A percentile compares a stretch with the other conserved stretches of the same genome.
Conservation (phyloP, 2,329 filamentous ascomycete species). For the Colletotrichum theobromicola region DNA sequence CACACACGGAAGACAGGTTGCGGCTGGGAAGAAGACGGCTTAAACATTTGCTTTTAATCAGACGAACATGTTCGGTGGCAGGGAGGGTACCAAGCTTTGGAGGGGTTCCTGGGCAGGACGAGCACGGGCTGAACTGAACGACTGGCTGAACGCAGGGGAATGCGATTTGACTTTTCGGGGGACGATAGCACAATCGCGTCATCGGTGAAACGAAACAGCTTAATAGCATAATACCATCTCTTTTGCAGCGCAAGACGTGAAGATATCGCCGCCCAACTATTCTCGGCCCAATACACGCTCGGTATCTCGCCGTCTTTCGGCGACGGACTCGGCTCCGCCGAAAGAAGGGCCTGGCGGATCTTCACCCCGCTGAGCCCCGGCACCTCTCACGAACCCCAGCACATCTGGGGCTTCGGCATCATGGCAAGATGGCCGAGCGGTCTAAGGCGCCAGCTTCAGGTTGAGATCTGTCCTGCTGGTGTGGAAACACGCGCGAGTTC, state of each 20-base stretch:
- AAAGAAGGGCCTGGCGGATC: background rate
- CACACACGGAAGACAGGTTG: constrained; percentile 31
- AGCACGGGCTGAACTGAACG: background rate
- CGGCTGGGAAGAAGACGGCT: constrained; percentile 32
- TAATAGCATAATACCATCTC: background rate
- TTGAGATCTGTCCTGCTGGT: background rate
- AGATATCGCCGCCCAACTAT: background rate
- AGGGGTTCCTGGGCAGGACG: background rate
- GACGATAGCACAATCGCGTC: background rate
- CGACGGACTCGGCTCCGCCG: background rate
- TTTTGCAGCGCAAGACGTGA: no score
- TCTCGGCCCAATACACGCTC: background rate
- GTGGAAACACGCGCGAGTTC: constrained; percentile 15
- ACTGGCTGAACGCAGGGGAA: background rate
- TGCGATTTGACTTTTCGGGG: background rate
- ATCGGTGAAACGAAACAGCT: background rate
- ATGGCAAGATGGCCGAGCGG: constrained; percentile 19
- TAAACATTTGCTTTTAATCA: background rate
- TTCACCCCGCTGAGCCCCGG: background rate
- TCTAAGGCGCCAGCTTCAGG: constrained; percentile 20
- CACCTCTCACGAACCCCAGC: background rate
- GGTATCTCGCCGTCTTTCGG: background rate
- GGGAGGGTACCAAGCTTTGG: background rate
- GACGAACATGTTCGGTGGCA: background rate
- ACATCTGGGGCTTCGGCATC: background rate